These are phyloP conservation scores for Acanthamoeba culbertsoni DNA, from an alignment of 208 protist genomes.

Conservation along the genomic window DNA sequence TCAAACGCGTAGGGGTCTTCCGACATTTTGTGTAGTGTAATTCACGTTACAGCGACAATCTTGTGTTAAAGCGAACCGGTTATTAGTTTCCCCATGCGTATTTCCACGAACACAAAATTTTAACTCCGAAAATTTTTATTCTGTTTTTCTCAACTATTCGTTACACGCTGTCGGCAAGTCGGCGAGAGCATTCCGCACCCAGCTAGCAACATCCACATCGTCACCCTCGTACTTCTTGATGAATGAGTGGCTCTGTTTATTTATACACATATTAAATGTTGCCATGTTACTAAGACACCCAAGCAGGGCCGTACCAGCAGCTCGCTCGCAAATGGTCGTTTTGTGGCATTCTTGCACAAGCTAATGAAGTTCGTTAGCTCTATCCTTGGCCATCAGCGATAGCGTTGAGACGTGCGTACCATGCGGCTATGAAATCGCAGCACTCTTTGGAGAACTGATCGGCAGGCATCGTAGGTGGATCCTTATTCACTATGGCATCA, in stretches of 20 bases:
- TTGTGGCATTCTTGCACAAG: constrained; percentile 16
- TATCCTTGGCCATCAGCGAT: not conserved
- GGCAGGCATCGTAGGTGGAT: constrained; percentile 18
- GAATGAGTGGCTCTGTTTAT: not conserved
- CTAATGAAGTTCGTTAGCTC: no score
- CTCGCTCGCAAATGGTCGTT: constrained; percentile 9
- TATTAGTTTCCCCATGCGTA: no score
- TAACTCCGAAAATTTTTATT: no score
- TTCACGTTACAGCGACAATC: not conserved
- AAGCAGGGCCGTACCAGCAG: constrained; percentile 11
- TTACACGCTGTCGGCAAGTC: no score
- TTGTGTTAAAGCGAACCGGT: not conserved
- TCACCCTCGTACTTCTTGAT: not conserved
- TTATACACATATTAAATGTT: not conserved
- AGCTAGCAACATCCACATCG: not conserved
- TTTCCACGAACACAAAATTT: no score
- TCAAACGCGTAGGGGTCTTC: not conserved
- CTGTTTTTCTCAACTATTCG: no score
- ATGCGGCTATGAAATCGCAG: constrained; percentile 43
- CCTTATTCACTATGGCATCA: constrained; percentile 68
- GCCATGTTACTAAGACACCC: not conserved
- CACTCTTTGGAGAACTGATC: constrained; percentile 60
- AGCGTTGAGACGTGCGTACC: not conserved
- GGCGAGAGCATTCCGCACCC: not conserved
- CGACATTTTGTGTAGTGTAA: not conserved